Evolutionary conservation across 1,139 yeast genomes (phyloP), one percentile per base, ranked within the genome.

Genomic region (Pneumocystis sp.): DNA sequence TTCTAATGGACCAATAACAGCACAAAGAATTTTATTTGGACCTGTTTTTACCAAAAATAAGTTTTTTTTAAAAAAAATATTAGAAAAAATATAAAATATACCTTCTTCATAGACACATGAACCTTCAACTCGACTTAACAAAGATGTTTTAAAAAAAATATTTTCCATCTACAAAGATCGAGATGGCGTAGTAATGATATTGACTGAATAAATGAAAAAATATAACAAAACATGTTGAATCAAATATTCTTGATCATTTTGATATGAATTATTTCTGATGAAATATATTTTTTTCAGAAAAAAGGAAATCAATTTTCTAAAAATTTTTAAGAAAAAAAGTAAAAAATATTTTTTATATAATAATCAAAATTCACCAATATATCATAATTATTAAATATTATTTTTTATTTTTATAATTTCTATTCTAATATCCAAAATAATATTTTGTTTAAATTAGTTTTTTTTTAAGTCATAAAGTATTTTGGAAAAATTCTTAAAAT

Each of bases 1-100:
- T 72, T 91, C 97, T 62, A 91, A 81, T 0, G 98, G 98, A 0
- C 98, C 98, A 0, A 91, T 82, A 0, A 91, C 91, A 0, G 96
- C 84, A 60, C 86, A 84, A 2, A 89, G 75, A 7, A 87, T 84
- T 60, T 59, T 42, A 12, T 39, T 59, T 42, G n/a, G n/a, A 15
- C 45, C 61, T 59, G 10, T 29, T 59, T 29, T 25, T 10, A 12
- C 1, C 5, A 50, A 50, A 25, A 50, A 50, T 25, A 50, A 50
- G 17, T 25, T 5, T 50, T 50, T 50, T 50, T 8, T 25, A 50
- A 44, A 19, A 25, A 29, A 3, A 25, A 15, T 19, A 44, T 44
- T 25, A 44, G n/a, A 8, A 21, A 50, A 25, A 3, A 25, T 12
- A 3, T 15, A 21, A 10, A 12, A 50, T 12, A 50, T 50, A 50